Evolutionary conservation across 1,284 basidiomycete species (phyloP), one percentile per base, ranked within the genome.

Genomic region (Microbotryum violaceum): DNA sequence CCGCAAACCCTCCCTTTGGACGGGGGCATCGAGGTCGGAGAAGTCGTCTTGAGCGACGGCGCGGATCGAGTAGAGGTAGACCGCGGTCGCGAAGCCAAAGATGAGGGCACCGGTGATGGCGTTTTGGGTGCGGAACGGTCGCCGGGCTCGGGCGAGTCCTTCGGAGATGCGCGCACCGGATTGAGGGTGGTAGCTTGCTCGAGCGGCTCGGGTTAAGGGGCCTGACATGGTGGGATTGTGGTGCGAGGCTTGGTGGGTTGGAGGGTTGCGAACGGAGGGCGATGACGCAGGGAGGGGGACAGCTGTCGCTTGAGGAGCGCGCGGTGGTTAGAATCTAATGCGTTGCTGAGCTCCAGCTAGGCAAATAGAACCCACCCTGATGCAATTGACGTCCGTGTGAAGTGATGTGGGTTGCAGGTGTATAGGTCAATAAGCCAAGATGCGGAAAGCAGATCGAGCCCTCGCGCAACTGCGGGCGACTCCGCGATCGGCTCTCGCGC

Each of bases 1-100:
- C 21, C 46, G 42, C 21, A 58, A 50, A 20, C 27, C 29, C 44
- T 27, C 37, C n/a, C 63, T 44, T 49, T 63, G 49, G 21, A 42
- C 53, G 21, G 69, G 65, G 9, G 63, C 27, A 44, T 57, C 64
- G 29, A 72, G 57, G 67, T 72, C 70, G 52, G 65, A 60, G 74
- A 94, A 94, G 61, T 87, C 85, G 72, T 96, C 92, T 74, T 96
- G 91, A 74, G 88, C 90, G 62, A 96, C 91, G 14, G 91, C 91
- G 49, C 84, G 83, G 74, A 97, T 93, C 18, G 91, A 93, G 77
- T 97, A 97, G 10, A 84, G 82, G 83, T 91, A 97, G 20, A 96
- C 85, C 51, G 85, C 85, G n/a, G 84, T 82, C 33, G 84, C 85
- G 74, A 97, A 94, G 2, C 82, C 80, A 49, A 84, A 80, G 61